A percentile compares a stretch with the other conserved stretches of the same genome.
Conservation (phyloP, 441 rosid genomes). For the Erysimum cheiri region DNA sequence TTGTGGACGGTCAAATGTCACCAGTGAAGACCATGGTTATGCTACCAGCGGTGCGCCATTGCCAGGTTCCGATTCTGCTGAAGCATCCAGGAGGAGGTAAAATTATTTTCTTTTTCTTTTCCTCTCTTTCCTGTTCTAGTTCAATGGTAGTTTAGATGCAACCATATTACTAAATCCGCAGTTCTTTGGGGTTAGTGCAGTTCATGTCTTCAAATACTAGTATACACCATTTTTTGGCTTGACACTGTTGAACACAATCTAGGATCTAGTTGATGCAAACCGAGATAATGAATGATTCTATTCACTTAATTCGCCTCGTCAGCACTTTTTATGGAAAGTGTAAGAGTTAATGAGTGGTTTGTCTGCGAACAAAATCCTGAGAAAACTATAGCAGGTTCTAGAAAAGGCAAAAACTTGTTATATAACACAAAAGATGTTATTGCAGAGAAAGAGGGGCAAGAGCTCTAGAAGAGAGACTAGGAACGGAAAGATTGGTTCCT, state of each 20-base stretch:
- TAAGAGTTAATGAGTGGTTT: not conserved
- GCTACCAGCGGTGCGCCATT: constrained; percentile 68
- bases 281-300: not conserved
- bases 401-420: not conserved
- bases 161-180: not conserved
- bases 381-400: not conserved
- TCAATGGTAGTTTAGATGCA: constrained; percentile 23
- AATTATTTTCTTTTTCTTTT: not conserved
- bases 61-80: constrained; percentile 93
- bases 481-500: constrained; percentile 73
- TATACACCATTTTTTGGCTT: not conserved
- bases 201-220: constrained; percentile 1
- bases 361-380: not conserved
- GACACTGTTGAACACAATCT: constrained; percentile 19
- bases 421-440: constrained; percentile 1
- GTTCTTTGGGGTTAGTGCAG: constrained; percentile 6
- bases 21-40: constrained; percentile 56
- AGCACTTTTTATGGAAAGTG: not conserved
- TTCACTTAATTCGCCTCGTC: not conserved
- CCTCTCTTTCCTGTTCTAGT: constrained; percentile 1
- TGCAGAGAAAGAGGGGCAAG: constrained; percentile 99
- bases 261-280: constrained; percentile 24
- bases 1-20: constrained; percentile 71
- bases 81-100: constrained; percentile 96
- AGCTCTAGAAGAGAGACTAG: constrained; percentile 94